These are phyloP conservation scores for Boletellus ananas DNA, from an alignment of 768 basidiomycete species.

Conservation along the genomic window DNA sequence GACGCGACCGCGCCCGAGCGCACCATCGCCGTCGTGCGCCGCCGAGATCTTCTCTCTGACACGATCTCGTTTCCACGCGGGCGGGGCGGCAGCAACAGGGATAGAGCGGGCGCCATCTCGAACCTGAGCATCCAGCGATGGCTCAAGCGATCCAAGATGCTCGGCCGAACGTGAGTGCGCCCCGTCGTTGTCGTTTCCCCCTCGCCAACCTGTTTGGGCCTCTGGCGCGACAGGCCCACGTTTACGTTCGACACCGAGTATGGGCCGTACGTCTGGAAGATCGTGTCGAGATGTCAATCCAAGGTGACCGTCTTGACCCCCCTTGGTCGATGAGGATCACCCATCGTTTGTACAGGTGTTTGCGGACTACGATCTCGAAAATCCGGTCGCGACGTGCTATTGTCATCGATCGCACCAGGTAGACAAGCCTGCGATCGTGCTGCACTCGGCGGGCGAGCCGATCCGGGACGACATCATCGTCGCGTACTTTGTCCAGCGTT, in stretches of 20 bases:
- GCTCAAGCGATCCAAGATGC: constrained; percentile 24
- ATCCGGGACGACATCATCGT: constrained; percentile 30
- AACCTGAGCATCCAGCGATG: constrained; percentile 24
- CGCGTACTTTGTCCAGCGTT: constrained; percentile 26
- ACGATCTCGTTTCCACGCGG: constrained; percentile 26
- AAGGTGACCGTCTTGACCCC: constrained; percentile 11
- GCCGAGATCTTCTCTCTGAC: constrained; percentile 24
- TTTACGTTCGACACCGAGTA: constrained; percentile 21
- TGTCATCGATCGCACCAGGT: constrained; percentile 6
- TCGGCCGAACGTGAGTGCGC: constrained; percentile 22
- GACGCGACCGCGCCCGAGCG: constrained; percentile 9
- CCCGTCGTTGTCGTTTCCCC: too few species aligned
- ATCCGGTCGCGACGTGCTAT: constrained; percentile 21
- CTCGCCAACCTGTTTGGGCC: too few species aligned
- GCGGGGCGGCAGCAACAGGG: neutral
- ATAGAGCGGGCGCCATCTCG: neutral
- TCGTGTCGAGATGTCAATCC: constrained; percentile 19
- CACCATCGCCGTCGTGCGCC: constrained; percentile 24
- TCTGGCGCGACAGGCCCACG: constrained; percentile 4
- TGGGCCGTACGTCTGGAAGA: constrained; percentile 28
- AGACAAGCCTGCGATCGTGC: constrained; percentile 18
- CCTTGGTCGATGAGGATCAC: neutral
- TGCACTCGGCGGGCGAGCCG: constrained; percentile 23
- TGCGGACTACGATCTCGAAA: constrained; percentile 22
- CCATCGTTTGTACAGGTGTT: constrained; percentile 12